phyloP scores from a whole-genome alignment of 306 rosid genomes.

The Dicorynia guianensis region DNA sequence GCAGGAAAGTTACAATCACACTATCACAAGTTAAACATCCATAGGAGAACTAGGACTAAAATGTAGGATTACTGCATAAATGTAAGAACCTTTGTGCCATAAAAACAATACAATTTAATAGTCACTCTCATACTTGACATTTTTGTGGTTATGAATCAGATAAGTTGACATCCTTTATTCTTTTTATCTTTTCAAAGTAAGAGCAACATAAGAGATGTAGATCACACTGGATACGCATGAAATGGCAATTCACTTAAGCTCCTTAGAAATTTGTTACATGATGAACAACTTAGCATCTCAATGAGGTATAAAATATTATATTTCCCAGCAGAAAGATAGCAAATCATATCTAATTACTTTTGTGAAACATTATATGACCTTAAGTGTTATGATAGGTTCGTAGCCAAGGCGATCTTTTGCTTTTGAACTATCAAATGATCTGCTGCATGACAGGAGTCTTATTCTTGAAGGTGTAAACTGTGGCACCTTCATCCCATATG shows the following conservation, averaged over 20 bases:
- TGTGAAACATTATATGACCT: conserved; percentile 58
- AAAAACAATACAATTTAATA: conserved; percentile 32
- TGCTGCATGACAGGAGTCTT: conserved; percentile 83
- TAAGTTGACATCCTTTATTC: conserved; percentile 12
- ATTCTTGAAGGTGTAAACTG: conserved; percentile 97
- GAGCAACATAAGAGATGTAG: conserved; percentile 12
- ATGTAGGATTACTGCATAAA: conserved; percentile 22
- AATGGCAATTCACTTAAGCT: conserved; percentile 19
- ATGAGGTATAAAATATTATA: conserved; percentile 7
- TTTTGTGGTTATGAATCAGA: conserved; percentile 24
- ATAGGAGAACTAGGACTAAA: conserved; percentile 28
- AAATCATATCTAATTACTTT: conserved; percentile 13
- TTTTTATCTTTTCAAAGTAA: conserved; percentile 27
- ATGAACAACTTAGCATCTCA: conserved; percentile 18
- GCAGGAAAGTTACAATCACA: conserved; percentile 46
- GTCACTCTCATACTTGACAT: conserved; percentile 22
- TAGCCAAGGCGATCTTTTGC: conserved; percentile 89
- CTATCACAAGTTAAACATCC: conserved; percentile 2
- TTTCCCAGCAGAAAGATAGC: conserved; percentile 12
- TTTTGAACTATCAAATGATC: conserved; percentile 86
- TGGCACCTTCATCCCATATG: conserved; percentile 96
- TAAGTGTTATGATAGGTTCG: conserved; percentile 74
- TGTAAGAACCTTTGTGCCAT: conserved; percentile 28
- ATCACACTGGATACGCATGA: conserved; percentile 10
- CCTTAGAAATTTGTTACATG: conserved; percentile 9